Percentiles rank a stretch among this genome's conserved stretches.
Evolutionary conservation across 768 basidiomycete genomes (phyloP).

Genomic region (Suillus hirtellus): DNA sequence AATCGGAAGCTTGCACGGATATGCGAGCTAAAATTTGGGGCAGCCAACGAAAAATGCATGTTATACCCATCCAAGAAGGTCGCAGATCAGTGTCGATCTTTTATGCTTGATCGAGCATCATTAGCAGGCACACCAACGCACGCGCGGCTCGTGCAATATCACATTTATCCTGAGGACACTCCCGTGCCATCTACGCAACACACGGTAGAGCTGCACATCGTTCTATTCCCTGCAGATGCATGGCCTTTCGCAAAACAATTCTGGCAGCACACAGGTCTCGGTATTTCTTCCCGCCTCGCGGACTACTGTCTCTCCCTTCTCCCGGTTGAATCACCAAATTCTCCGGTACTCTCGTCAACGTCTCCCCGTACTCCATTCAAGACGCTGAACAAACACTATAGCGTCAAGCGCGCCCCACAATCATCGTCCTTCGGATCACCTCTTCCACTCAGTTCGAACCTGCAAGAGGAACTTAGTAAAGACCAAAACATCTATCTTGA

Average conservation of each 20-base stretch:
- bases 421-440: slow-evolving; percentile 15
- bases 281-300: slow-evolving; percentile 85
- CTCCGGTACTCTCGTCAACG: slow-evolving; percentile 24
- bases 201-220: slow-evolving; percentile 71
- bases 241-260: slow-evolving; percentile 80
- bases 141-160: slow-evolving; percentile 65
- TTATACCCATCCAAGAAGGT: slow-evolving; percentile 73
- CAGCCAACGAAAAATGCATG: slow-evolving; percentile 70
- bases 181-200: slow-evolving; percentile 12
- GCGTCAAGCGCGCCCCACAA: slow-evolving; percentile 27
- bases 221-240: slow-evolving; percentile 65
- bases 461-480: slow-evolving; percentile 49
- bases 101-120: slow-evolving; percentile 56
- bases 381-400: slow-evolving; percentile 60
- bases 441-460: slow-evolving; percentile 10
- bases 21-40: slow-evolving; percentile 78
- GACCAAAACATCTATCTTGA: slow-evolving; percentile 83
- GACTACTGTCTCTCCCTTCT: slow-evolving; percentile 79
- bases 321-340: slow-evolving; percentile 35
- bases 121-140: slow-evolving; percentile 43
- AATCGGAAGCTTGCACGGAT: slow-evolving; percentile 67
- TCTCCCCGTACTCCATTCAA: slow-evolving; percentile 39
- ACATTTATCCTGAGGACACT: slow-evolving; percentile 63
- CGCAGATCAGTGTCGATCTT: slow-evolving; percentile 76
- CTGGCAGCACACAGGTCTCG: slow-evolving; percentile 94